Base-by-base conservation (phyloP, 225 moss, liverwort and hornwort species). In the Pseudoscleropodium purum region DNA sequence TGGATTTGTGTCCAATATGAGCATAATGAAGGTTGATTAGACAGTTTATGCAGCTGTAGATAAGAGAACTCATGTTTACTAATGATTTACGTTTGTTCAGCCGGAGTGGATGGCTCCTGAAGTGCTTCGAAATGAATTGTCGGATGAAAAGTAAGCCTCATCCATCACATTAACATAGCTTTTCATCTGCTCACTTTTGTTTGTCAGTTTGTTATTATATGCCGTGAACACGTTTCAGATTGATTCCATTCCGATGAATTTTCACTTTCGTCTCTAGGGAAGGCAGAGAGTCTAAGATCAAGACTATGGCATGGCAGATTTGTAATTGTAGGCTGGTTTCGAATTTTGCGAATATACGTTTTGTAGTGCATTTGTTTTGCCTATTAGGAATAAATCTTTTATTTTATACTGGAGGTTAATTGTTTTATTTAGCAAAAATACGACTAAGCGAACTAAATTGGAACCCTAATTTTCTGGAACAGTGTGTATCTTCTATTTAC, bases 51-150 rank as follows among this genome's bases (percentile, higher is more conserved):
- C 37, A 29, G 54, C 78, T 51, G 31, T 52, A 26, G 27, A 54
- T 26, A 69, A 37, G 18, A 62, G 39, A 75, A 36, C 59, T 82
- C n/a, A 23, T 64, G 6, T 37, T 59, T 86, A 66, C 91, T 91
- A 13, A 84, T 73, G 23, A 21, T 67, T 61, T 41, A 33, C 1
- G 85, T 68, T 69, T 87, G 54, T 90, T 76, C 96, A 99, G 98
- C 99, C 99, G 8, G 99, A 99, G 90, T 99, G 99, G 99, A 99
- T 99, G 99, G 99, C 99, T 64, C 99, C 99, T 84, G 99, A 99
- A 94, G 99, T 99, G 87, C 92, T 99, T 80, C 95, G 99, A 77
- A 99, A 97, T 83, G 97, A 99, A 82, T 93, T 97, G 23, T 99
- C 99, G 84, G 99, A 99, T 92, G 99, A 99, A 90, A 99, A 99